phyloP scores from a whole-genome alignment of 352 stramenopile species.

The Phytopythium aichiense region DNA sequence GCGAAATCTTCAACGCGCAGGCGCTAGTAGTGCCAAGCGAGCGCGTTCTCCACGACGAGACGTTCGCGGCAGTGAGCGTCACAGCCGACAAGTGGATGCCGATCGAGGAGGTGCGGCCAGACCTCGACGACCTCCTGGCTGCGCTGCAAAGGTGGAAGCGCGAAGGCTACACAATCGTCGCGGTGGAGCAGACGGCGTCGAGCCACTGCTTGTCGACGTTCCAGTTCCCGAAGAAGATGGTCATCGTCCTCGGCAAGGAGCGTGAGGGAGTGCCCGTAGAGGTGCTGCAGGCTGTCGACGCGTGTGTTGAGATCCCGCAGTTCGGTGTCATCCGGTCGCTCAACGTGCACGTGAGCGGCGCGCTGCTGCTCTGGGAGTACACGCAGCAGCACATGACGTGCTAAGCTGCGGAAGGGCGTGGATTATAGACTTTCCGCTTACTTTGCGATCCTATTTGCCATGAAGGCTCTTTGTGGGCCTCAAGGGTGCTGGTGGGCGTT shows the following conservation, averaged over 20 bases:
- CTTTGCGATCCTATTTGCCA: background rate
- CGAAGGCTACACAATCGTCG: slow-evolving; percentile 91
- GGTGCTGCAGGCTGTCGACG: slow-evolving; percentile 93
- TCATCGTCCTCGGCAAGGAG: slow-evolving; percentile 96
- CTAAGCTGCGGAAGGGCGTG: slow-evolving; percentile 9
- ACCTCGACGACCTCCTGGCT: slow-evolving; percentile 27
- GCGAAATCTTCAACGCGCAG: slow-evolving; percentile 94
- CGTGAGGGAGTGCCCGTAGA: slow-evolving; percentile 96
- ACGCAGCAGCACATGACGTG: slow-evolving; percentile 84
- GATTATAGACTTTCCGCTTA: background rate
- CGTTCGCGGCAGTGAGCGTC: slow-evolving; percentile 90
- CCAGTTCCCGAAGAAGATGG: slow-evolving; percentile 86
- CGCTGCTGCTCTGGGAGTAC: slow-evolving; percentile 96
- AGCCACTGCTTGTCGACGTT: slow-evolving; percentile 84
- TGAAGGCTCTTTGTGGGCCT: background rate
- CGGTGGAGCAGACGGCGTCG: slow-evolving; percentile 92
- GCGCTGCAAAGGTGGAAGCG: slow-evolving; percentile 64
- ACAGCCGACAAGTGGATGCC: slow-evolving; percentile 94
- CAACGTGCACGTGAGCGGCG: slow-evolving; percentile 97
- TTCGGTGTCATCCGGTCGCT: slow-evolving; percentile 95
- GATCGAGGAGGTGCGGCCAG: slow-evolving; percentile 85
- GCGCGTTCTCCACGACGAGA: slow-evolving; percentile 75
- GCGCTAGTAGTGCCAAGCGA: slow-evolving; percentile 88
- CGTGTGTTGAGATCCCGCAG: slow-evolving; percentile 97
- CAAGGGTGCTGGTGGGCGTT: background rate